A percentile compares a stretch with the other conserved stretches of the same genome.
Conservation (phyloP, 108 stramenopile species). For the Skeletonema menzelii region DNA sequence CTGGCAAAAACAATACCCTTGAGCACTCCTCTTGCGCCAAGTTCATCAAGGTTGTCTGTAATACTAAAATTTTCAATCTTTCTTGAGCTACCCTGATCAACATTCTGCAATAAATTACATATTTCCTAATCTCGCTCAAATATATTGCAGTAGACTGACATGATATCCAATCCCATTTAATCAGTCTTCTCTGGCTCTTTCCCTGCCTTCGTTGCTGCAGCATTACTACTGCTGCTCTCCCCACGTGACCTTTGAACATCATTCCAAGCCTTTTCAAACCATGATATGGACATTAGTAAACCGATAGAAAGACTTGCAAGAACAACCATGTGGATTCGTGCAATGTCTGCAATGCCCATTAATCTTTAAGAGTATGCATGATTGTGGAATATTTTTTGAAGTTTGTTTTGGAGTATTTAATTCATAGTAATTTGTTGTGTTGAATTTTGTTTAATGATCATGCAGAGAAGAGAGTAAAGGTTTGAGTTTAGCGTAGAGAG, state of each 20-base stretch:
- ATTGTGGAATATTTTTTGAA: not conserved
- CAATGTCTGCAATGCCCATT: slow-evolving; percentile 59
- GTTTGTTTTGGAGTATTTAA: not conserved
- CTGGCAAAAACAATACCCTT: too few relatives aligned
- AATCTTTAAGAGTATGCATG: slow-evolving; percentile 5
- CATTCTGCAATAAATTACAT: too few relatives aligned
- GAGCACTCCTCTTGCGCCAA: too few relatives aligned
- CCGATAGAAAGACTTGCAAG: slow-evolving; percentile 70
- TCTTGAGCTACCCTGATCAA: too few relatives aligned
- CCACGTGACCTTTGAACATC: slow-evolving; percentile 51
- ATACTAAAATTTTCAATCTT: too few relatives aligned
- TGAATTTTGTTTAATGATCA: not conserved
- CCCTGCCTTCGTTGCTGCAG: not conserved
- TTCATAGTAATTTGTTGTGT: not conserved
- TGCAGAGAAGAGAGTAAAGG: too few relatives aligned
- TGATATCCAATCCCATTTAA: slow-evolving; percentile 21
- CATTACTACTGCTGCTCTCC: slow-evolving; percentile 8
- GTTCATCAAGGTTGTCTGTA: too few relatives aligned
- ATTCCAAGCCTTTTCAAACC: slow-evolving; percentile 82
- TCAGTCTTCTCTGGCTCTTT: slow-evolving; percentile 52
- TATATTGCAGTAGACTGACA: not conserved
- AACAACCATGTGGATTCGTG: slow-evolving; percentile 87
- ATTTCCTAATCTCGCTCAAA: too few relatives aligned
- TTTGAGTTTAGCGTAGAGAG: not conserved
- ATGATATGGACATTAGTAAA: slow-evolving; percentile 68